Percentiles rank a stretch among this genome's conserved stretches.
phyloP scores from a whole-genome alignment of 768 basidiomycete species.

The Leucogyrophana mollusca region DNA sequence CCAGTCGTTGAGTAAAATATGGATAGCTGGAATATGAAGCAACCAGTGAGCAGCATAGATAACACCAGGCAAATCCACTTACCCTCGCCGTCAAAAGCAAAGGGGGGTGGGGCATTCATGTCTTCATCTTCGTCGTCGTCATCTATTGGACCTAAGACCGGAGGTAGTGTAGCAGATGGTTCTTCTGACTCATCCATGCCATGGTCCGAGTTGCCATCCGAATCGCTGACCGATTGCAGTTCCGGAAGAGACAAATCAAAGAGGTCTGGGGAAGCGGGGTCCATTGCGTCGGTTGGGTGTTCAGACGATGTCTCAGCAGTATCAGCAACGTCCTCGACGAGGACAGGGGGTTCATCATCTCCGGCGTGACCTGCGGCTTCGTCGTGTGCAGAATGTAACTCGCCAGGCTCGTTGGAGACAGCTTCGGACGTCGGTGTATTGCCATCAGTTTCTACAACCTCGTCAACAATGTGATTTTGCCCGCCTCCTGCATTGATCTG shows the following conservation, averaged over 20 bases:
- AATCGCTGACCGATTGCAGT: background rate
- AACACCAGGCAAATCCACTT: too few relatives aligned
- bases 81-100: conserved; percentile 6
- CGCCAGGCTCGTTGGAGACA: background rate
- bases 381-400: background rate
- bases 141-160: too few relatives aligned
- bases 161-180: too few relatives aligned
- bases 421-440: background rate
- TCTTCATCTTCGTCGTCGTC: conserved; percentile 10
- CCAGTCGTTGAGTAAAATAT: conserved; percentile 17
- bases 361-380: background rate
- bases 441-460: background rate
- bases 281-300: too few relatives aligned
- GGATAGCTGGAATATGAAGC: background rate
- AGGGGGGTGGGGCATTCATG: background rate
- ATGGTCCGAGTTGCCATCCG: background rate
- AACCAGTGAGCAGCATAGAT: too few relatives aligned
- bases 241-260: background rate
- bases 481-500: background rate
- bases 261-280: too few relatives aligned
- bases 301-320: too few relatives aligned
- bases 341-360: background rate
- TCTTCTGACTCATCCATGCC: too few relatives aligned
- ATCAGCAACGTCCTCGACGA: too few relatives aligned
- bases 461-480: background rate